Conservation (phyloP, 2,329 filamentous ascomycete species). For the Diaporthe eres region DNA sequence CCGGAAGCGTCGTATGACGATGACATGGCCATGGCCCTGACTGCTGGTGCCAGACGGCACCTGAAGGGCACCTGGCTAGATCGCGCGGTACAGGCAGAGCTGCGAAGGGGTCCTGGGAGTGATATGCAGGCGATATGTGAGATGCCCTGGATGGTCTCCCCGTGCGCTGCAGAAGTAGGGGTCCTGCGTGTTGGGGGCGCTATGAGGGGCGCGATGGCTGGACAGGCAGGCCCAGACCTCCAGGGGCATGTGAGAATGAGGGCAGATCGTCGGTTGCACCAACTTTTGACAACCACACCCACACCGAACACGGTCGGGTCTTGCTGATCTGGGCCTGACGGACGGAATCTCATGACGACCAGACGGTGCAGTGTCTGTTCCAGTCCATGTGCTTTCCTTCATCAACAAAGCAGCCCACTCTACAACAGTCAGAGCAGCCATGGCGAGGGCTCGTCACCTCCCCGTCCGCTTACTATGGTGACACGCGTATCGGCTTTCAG, state of each 20-base stretch:
- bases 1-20: constrained; percentile 33
- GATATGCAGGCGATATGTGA: constrained; percentile 34
- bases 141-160: constrained; percentile 14
- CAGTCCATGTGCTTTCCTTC: neutral
- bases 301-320: neutral
- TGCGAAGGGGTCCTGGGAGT: neutral
- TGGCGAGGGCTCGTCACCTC: neutral
- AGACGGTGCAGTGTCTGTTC: neutral
- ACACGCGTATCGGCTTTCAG: neutral
- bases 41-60: constrained; percentile 9
- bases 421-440: neutral
- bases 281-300: constrained; percentile 21
- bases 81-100: neutral
- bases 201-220: neutral
- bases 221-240: constrained; percentile 8
- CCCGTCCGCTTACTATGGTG: neutral
- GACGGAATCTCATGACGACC: neutral
- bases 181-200: constrained; percentile 17
- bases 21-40: constrained; percentile 35
- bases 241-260: constrained; percentile 16
- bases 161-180: constrained; percentile 26
- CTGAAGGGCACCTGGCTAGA: neutral
- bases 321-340: neutral
- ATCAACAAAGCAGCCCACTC: neutral
- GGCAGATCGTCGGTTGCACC: constrained; percentile 23